Evolutionary conservation across 2,329 filamentous ascomycete species (phyloP).

Genomic region (Apiospora saccharicola): DNA sequence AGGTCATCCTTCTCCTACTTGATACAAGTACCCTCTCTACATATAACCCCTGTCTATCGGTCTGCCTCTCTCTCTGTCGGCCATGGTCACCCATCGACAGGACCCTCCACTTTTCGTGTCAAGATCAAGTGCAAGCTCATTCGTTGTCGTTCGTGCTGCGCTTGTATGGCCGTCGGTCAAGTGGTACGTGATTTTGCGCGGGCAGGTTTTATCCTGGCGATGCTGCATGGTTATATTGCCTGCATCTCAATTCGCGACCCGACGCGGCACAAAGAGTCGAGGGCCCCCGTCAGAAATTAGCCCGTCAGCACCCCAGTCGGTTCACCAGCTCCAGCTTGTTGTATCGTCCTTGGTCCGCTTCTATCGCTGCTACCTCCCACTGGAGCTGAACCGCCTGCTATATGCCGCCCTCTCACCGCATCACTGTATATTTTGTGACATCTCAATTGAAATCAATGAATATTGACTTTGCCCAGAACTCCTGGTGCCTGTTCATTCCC

Average conservation of each 20-base stretch:
- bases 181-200: neutral
- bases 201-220: constrained; percentile 10
- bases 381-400: neutral
- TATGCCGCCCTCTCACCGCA: neutral
- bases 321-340: neutral
- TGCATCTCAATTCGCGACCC: constrained; percentile 7
- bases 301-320: neutral
- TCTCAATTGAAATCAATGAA: constrained; percentile 17
- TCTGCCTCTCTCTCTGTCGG: neutral
- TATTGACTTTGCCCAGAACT: constrained; percentile 21
- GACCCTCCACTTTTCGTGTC: neutral
- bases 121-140: neutral
- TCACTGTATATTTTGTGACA: neutral
- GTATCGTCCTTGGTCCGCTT: neutral
- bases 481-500: constrained; percentile 13
- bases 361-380: neutral
- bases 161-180: neutral
- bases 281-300: neutral
- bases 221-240: constrained; percentile 12
- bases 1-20: constrained; percentile 1
- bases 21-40: constrained; percentile 4
- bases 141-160: neutral
- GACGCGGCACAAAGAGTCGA: constrained; percentile 13
- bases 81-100: neutral
- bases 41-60: neutral